Base-by-base conservation (phyloP, 148 eudicot species). In the Selenicereus undatus region DNA sequence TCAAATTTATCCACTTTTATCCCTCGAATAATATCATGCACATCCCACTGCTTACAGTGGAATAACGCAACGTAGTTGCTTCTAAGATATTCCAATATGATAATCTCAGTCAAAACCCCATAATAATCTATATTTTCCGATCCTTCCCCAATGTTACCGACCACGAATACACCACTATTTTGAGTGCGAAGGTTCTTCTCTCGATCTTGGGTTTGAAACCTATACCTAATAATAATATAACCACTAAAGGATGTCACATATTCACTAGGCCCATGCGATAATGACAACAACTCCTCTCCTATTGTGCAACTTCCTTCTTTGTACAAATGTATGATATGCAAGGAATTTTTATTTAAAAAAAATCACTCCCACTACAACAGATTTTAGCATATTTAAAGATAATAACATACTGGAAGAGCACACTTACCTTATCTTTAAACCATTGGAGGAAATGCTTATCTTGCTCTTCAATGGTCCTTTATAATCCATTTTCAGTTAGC, bases 1-100 rank as follows among this genome's bases (percentile, higher is more conserved):
- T 71, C 79, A 58, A 54, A 27, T n/a, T 76, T 24, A 58, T 60
- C 79, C 2, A 39, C 50, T 52, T 60, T 76, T 22, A 76, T 52
- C 11, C 71, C 69, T 21, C 30, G 24, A 11, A 10, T 27, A 3
- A 3, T 18, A 32, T 76, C 54, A 56, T 56, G 14, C 8, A 76
- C 70, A 60, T 56, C 69, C 43, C 43, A 76, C 70, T 29, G 58
- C 43, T 76, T 42, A 35, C 70, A 76, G 1, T 11, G 16, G 27
- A 76, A 56, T 20, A 58, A 35, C 2, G 56, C 79, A 9, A 76
- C 20, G 2, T 42, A 17, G 14, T 24, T 60, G 26, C 70, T 45
- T 8, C 54, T 27, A 22, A 76, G 32, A n/a, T 29, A 76, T 54
- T 76, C 45, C 1, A 76, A 32, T 54, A 24, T 9, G 32, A 76